Base-by-base conservation (phyloP, 1,284 basidiomycete species). In the Marasmius tenuissimus region DNA sequence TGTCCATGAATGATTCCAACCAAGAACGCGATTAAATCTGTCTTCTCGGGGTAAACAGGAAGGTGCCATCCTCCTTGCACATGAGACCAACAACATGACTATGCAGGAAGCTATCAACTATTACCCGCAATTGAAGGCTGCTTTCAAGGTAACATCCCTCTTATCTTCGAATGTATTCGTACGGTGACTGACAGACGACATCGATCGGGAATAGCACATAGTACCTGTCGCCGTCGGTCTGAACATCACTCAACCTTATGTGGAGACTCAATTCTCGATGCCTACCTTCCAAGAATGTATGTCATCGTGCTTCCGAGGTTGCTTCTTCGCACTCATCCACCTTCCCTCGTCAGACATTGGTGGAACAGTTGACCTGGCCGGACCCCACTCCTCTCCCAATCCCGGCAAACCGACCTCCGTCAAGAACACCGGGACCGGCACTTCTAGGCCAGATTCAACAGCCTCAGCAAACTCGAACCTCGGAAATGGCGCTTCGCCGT, bases 241-340 rank as follows among this genome's bases (percentile, higher is more conserved):
- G 14, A 85, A 85, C 65, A 72, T 72, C 45, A 77, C 78, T 0
- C 75, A 78, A 9, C 82, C 81, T 4, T 85, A 85, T 61, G 71
- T 77, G 14, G 84, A 85, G 67, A 68, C 69, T 4, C 75, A 76
- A 60, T 74, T 75, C 59, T 66, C 74, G 0, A 66, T 76, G 39
- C 79, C 80, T 5, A 71, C 71, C 5, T 85, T 84, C 66, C 68
- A 71, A 6, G 72, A 84, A 70, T 83, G 83, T 83, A 52, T 9
- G 78, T 73, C 38, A 6, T 22, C 34, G 20, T 42, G 40, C 59
- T 16, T 48, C 3, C 2, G 20, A 55, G 53, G n/a, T 14, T 14
- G 18, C 33, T 37, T 16, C 39, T 34, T 6, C 18, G 6, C n/a
- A n/a, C 27, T 27, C 27, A 7, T 6, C 27, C 35, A 12, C 35